Percentiles rank a stretch among this genome's conserved stretches.
Conservation (phyloP, 106 monocot genomes). For the Posidonia australis region DNA sequence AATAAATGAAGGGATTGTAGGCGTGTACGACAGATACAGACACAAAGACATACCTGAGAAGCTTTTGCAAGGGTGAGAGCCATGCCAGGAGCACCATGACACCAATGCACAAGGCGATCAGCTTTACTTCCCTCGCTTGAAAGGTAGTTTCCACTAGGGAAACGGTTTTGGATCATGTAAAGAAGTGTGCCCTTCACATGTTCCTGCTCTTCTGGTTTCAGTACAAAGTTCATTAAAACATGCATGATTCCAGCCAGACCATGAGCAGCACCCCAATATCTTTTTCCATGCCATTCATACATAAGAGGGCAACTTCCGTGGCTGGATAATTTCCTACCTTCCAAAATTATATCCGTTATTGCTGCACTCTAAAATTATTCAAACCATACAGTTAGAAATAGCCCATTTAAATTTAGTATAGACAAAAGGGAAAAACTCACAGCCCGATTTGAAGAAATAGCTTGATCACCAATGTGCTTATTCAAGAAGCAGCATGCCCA, state of each 20-base stretch:
- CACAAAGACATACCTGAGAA: slow-evolving; percentile 26
- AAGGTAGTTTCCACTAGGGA: slow-evolving; percentile 78
- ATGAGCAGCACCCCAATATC: slow-evolving; percentile 89
- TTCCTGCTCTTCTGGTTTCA: slow-evolving; percentile 52
- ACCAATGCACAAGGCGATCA: slow-evolving; percentile 89
- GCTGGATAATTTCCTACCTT: slow-evolving; percentile 45
- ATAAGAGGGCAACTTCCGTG: slow-evolving; percentile 56
- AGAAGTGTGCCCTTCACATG: slow-evolving; percentile 50
- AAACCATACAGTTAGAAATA: neutral
- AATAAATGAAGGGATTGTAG: neutral
- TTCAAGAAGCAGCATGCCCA: slow-evolving; percentile 86
- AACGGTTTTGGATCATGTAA: slow-evolving; percentile 65
- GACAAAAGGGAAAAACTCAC: slow-evolving; percentile 23
- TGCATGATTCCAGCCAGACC: slow-evolving; percentile 95
- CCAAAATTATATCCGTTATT: slow-evolving; percentile 42
- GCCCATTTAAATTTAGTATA: slow-evolving; percentile 1
- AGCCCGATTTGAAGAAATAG: slow-evolving; percentile 30
- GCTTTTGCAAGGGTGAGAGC: slow-evolving; percentile 69
- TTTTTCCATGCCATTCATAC: slow-evolving; percentile 91
- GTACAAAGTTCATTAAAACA: slow-evolving; percentile 61
- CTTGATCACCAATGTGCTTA: slow-evolving; percentile 44
- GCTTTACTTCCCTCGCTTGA: slow-evolving; percentile 50
- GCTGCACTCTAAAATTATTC: slow-evolving; percentile 13
- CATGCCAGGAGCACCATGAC: slow-evolving; percentile 92
- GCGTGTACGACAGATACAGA: neutral